A percentile compares a stretch with the other conserved stretches of the same genome.
phyloP scores from a whole-genome alignment of 1,284 basidiomycete species.

The Cronartium ribicola region DNA sequence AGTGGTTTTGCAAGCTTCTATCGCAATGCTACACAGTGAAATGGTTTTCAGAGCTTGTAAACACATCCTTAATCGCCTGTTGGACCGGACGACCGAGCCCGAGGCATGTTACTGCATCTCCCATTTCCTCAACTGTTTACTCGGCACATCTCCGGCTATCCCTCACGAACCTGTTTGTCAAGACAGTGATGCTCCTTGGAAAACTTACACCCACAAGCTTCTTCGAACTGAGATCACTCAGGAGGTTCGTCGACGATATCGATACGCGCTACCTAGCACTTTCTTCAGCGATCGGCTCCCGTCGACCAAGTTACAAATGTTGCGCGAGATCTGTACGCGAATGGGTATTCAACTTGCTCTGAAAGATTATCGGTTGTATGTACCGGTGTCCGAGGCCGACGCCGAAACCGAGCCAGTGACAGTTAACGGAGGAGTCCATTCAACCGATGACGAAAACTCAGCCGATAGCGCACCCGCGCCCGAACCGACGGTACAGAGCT shows the following conservation, averaged over 20 bases:
- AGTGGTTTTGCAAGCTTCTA: conserved; percentile 22
- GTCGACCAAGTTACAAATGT: conserved; percentile 53
- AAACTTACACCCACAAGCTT: conserved; percentile 55
- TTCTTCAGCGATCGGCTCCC: conserved; percentile 53
- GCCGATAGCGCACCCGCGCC: conserved; percentile 23
- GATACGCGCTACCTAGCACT: conserved; percentile 54
- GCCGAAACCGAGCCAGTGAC: conserved; percentile 8
- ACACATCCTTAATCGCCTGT: conserved; percentile 56
- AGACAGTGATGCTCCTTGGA: conserved; percentile 54
- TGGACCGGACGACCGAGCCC: conserved; percentile 52
- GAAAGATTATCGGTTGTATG: conserved; percentile 55
- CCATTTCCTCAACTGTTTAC: conserved; percentile 61
- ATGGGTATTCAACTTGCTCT: conserved; percentile 58
- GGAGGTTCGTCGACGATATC: conserved; percentile 56
- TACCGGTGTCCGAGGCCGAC: conserved; percentile 35
- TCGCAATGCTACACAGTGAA: conserved; percentile 54
- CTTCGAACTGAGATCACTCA: conserved; percentile 53
- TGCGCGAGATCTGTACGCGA: conserved; percentile 57
- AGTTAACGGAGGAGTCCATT: conserved; percentile 6
- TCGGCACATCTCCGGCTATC: conserved; percentile 55
- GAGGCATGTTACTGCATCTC: conserved; percentile 54
- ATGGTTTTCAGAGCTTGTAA: conserved; percentile 60
- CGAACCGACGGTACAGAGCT: conserved; percentile 17
- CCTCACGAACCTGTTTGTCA: conserved; percentile 53
- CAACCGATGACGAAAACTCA: conserved; percentile 42